Conservation (phyloP, 1,284 basidiomycete species). For the Xerocomus amazonicus region DNA sequence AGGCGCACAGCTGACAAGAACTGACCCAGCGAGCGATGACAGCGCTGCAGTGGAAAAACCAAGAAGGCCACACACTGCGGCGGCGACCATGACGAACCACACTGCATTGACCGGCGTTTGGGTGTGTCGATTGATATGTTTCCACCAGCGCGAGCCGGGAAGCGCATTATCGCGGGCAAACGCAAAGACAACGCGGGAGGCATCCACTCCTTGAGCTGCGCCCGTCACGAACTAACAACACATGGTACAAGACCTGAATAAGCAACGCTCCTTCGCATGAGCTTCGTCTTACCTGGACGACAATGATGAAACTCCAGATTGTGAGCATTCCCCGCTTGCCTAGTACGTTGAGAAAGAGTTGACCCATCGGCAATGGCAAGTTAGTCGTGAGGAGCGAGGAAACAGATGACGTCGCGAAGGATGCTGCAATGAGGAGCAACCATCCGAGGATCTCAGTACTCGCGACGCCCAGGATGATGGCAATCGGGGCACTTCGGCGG, state of each 20-base stretch:
- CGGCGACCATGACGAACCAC: slow-evolving; percentile 63
- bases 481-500: slow-evolving; percentile 66
- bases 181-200: slow-evolving; percentile 70
- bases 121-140: slow-evolving; percentile 52
- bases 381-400: slow-evolving; percentile 45
- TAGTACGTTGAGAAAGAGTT: slow-evolving; percentile 61
- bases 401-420: slow-evolving; percentile 60
- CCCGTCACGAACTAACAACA: slow-evolving; percentile 59
- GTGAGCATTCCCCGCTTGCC: slow-evolving; percentile 68
- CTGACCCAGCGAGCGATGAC: slow-evolving; percentile 63
- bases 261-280: not conserved
- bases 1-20: slow-evolving; percentile 5
- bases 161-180: slow-evolving; percentile 72
- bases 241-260: not conserved
- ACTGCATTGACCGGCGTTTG: slow-evolving; percentile 71
- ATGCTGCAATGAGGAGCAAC: slow-evolving; percentile 59
- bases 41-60: slow-evolving; percentile 64
- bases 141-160: slow-evolving; percentile 68
- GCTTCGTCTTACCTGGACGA: slow-evolving; percentile 51
- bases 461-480: slow-evolving; percentile 67
- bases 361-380: slow-evolving; percentile 68
- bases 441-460: slow-evolving; percentile 60
- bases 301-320: slow-evolving; percentile 68
- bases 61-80: slow-evolving; percentile 59
- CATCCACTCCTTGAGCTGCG: slow-evolving; percentile 71